Conservation (phyloP, 2,329 filamentous ascomycete genomes). For the Aspergillus chevalieri region DNA sequence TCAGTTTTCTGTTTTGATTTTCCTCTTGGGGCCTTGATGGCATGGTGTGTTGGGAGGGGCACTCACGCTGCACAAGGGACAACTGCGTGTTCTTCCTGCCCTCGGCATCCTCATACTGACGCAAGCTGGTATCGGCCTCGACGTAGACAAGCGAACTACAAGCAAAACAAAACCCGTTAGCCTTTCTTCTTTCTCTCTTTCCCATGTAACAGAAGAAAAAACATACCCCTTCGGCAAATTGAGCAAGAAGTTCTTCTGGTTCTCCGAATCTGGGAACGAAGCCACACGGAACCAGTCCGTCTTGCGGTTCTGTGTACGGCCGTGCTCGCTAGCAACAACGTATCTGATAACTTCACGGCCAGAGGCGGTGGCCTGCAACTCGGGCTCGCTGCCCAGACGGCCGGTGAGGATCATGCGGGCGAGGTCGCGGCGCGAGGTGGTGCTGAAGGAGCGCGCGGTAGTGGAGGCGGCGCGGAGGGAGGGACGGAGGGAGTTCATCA, state of each 20-base stretch:
- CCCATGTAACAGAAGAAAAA: constrained; percentile 2
- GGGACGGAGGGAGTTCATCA: constrained; percentile 49
- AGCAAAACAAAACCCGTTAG: background rate
- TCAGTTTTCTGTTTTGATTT: background rate
- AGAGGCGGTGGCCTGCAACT: constrained; percentile 62
- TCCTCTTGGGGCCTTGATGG: background rate
- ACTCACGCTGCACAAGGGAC: constrained; percentile 74
- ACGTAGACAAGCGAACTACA: constrained; percentile 69
- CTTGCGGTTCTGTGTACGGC: constrained; percentile 62
- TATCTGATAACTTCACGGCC: constrained; percentile 74
- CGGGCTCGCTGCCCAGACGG: constrained; percentile 72
- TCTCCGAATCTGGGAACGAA: constrained; percentile 62
- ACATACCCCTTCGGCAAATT: constrained; percentile 78
- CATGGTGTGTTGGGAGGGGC: background rate
- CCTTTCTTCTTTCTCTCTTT: too few relatives aligned
- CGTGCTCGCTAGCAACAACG: constrained; percentile 63
- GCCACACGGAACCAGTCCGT: constrained; percentile 82
- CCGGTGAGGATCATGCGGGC: constrained; percentile 84
- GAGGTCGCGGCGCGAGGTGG: constrained; percentile 53
- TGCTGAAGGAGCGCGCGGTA: constrained; percentile 67
- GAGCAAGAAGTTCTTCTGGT: constrained; percentile 65
- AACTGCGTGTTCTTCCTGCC: constrained; percentile 59
- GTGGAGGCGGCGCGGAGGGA: constrained; percentile 41
- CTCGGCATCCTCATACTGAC: constrained; percentile 61
- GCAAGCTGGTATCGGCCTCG: constrained; percentile 73